Evolutionary conservation across 179 eudicot species (phyloP).

Genomic region (Sideroxylon spinosum): DNA sequence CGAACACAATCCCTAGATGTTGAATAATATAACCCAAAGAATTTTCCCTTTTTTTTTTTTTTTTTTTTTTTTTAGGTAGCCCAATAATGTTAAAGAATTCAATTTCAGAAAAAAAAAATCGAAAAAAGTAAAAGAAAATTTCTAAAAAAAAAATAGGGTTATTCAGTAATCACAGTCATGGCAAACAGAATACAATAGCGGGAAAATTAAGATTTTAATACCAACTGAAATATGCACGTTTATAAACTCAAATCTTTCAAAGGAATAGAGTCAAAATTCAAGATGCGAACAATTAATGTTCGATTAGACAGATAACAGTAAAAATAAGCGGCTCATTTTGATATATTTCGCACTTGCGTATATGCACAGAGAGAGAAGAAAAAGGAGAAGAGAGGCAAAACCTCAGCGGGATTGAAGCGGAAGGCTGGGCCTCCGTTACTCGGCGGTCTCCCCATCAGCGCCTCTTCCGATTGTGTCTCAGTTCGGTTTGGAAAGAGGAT

Average conservation of each 20-base stretch:
- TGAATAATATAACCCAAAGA: neutral
- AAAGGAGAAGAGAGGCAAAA: conserved; percentile 14
- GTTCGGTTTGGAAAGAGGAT: no score
- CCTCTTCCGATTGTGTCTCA: neutral
- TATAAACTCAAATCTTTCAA: neutral
- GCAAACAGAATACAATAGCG: neutral
- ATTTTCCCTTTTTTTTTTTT: no score
- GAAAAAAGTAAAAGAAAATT: neutral
- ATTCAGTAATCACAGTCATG: neutral
- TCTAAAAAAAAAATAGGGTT: neutral
- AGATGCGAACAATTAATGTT: neutral
- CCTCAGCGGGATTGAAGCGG: conserved; percentile 63
- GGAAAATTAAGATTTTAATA: neutral
- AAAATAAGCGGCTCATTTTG: neutral
- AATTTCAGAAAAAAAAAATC: neutral
- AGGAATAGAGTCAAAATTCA: neutral
- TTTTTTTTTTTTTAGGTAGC: neutral
- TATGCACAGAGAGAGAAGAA: neutral
- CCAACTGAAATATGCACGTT: neutral
- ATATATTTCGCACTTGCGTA: neutral
- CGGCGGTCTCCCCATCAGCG: conserved; percentile 72
- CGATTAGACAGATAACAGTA: neutral
- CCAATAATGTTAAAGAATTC: neutral
- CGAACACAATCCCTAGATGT: neutral
- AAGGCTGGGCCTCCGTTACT: conserved; percentile 68